Percentiles rank a stretch among this genome's conserved stretches.
phyloP scores from a whole-genome alignment of 2,329 filamentous ascomycete genomes.

The Hypoxylon rubiginosum region DNA sequence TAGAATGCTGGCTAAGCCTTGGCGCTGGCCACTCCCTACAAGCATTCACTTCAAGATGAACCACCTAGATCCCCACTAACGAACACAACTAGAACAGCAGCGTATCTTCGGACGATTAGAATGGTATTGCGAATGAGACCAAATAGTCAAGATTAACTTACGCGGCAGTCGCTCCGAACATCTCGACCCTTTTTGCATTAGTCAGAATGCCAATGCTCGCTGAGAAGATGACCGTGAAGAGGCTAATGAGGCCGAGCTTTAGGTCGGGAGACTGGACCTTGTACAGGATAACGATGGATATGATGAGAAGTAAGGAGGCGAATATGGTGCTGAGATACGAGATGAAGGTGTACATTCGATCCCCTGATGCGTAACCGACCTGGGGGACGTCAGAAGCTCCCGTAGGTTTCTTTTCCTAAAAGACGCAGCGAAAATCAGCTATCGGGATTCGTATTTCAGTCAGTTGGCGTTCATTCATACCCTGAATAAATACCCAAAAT shows the following conservation, averaged over 20 bases:
- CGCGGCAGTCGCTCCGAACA: background rate
- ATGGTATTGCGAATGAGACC: background rate
- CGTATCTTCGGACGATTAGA: background rate
- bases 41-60: background rate
- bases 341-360: background rate
- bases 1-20: background rate
- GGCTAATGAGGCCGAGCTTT: slow-evolving; percentile 4
- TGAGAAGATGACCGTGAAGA: background rate
- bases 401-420: background rate
- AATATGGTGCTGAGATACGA: background rate
- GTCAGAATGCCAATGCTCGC: background rate
- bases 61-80: background rate
- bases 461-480: background rate
- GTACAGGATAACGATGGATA: background rate
- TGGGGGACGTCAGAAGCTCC: background rate
- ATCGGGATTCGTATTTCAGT: background rate
- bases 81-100: background rate
- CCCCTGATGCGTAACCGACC: background rate
- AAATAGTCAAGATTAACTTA: background rate
- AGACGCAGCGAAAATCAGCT: background rate
- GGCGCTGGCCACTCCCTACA: background rate
- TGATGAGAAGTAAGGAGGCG: background rate
- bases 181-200: background rate
- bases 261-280: background rate
- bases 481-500: background rate